Evolutionary conservation across 805 yeast species (phyloP).

Genomic region (Candida ortonii): DNA sequence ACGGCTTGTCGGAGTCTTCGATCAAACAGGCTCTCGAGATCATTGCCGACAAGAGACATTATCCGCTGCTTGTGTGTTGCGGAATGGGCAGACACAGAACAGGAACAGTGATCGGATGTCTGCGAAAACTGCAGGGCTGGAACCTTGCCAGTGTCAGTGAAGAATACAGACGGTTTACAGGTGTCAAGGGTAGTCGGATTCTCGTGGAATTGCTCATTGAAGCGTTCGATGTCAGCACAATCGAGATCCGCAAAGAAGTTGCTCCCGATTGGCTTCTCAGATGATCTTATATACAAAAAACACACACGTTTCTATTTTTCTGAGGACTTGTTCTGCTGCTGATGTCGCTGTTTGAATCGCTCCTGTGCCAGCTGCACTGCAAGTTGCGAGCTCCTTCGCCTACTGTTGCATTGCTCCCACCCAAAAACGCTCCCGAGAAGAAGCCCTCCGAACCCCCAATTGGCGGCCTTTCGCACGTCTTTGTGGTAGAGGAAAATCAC

Average conservation of each 20-base stretch:
- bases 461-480: slow-evolving; percentile 57
- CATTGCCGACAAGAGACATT: slow-evolving; percentile 66
- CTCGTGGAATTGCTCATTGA: slow-evolving; percentile 89
- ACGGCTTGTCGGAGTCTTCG: slow-evolving; percentile 80
- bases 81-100: slow-evolving; percentile 99
- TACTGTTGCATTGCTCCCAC: slow-evolving; percentile 89
- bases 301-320: not conserved
- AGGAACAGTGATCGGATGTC: slow-evolving; percentile 94
- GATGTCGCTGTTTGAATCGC: slow-evolving; percentile 32
- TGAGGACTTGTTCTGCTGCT: slow-evolving; percentile 24
- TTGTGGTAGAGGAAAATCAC: slow-evolving; percentile 67
- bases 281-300: slow-evolving; percentile 8
- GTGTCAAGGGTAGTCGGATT: slow-evolving; percentile 87
- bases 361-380: slow-evolving; percentile 70
- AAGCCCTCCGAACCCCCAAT: slow-evolving; percentile 84
- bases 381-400: slow-evolving; percentile 61
- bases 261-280: slow-evolving; percentile 49
- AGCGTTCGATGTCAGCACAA: slow-evolving; percentile 49
- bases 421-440: slow-evolving; percentile 76
- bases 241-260: slow-evolving; percentile 38
- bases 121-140: slow-evolving; percentile 95
- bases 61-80: slow-evolving; percentile 89
- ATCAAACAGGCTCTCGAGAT: slow-evolving; percentile 76
- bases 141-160: slow-evolving; percentile 89
- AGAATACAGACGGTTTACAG: slow-evolving; percentile 92